phyloP scores from a whole-genome alignment of 371 early-diverging fungal genomes.

The Rhizopus stolonifer region DNA sequence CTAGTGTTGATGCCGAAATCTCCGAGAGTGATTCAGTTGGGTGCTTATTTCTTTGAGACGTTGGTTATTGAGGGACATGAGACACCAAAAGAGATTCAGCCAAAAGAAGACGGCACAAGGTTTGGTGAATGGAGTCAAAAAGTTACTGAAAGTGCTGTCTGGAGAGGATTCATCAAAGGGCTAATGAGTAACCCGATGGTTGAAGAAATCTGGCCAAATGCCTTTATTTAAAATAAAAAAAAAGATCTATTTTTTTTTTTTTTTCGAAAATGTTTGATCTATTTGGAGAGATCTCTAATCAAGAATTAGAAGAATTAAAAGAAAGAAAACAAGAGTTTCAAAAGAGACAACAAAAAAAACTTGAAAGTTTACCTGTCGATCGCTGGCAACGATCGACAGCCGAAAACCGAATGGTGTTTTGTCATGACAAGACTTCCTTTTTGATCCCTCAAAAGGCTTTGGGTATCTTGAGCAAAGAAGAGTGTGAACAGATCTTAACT shows the following conservation, averaged over 20 bases:
- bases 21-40: constrained; percentile 25
- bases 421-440: constrained; percentile 8
- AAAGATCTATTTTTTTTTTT: background rate
- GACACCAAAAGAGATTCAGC: constrained; percentile 8
- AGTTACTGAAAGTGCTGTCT: constrained; percentile 37
- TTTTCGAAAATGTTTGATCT: constrained; percentile 29
- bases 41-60: constrained; percentile 32
- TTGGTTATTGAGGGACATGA: constrained; percentile 30
- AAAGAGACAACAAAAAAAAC: constrained; percentile 1
- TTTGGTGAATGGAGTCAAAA: constrained; percentile 34
- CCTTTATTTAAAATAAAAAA: constrained; percentile 24
- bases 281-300: constrained; percentile 40
- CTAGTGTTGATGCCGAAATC: constrained; percentile 43
- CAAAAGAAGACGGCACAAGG: constrained; percentile 14
- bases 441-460: constrained; percentile 22
- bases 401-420: constrained; percentile 28
- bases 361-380: constrained; percentile 10
- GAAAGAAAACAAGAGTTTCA: too few relatives aligned
- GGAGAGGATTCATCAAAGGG: constrained; percentile 52
- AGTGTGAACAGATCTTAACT: too few relatives aligned
- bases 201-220: constrained; percentile 48
- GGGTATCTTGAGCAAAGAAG: constrained; percentile 21
- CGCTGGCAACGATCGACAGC: constrained; percentile 31
- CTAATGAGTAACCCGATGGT: constrained; percentile 50
- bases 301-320: constrained; percentile 22